phyloP scores from a whole-genome alignment of 176 grass and related monocot species.

The Eleusine coracana region DNA sequence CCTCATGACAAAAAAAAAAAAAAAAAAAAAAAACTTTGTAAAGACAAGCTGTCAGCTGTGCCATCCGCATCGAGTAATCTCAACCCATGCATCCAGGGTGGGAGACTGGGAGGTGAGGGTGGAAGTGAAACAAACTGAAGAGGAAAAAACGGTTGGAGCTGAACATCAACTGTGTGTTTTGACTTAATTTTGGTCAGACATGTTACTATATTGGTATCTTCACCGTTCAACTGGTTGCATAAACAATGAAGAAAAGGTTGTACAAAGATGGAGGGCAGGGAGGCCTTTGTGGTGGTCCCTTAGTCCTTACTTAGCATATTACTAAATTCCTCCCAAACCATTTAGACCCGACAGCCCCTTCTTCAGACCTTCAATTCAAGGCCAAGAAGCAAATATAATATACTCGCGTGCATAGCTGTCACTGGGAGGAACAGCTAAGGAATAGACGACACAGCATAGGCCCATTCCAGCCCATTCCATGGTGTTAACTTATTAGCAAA shows the following conservation, averaged over 20 bases:
- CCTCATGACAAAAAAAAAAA: slow-evolving; percentile 28
- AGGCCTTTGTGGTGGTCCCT: slow-evolving; percentile 33
- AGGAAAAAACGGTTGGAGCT: slow-evolving; percentile 4
- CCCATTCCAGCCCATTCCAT: slow-evolving; percentile 63
- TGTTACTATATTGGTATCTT: slow-evolving; percentile 17
- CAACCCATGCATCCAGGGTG: slow-evolving; percentile 14
- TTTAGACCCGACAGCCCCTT: slow-evolving; percentile 38
- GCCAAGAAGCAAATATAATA: slow-evolving; percentile 41
- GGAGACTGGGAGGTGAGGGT: neutral
- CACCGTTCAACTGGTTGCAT: slow-evolving; percentile 30
- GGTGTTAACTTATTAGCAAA: slow-evolving; percentile 52
- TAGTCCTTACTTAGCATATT: slow-evolving; percentile 11
- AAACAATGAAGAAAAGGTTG: slow-evolving; percentile 13
- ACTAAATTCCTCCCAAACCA: slow-evolving; percentile 7
- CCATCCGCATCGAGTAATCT: slow-evolving; percentile 27
- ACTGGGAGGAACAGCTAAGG: slow-evolving; percentile 42
- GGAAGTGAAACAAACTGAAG: neutral
- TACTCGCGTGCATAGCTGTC: slow-evolving; percentile 55
- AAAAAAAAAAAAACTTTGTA: slow-evolving; percentile 25
- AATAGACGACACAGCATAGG: slow-evolving; percentile 51
- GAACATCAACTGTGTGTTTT: neutral
- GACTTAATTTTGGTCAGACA: slow-evolving; percentile 20
- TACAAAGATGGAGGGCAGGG: slow-evolving; percentile 27
- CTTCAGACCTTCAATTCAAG: slow-evolving; percentile 45
- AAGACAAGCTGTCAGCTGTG: slow-evolving; percentile 34